Conservation (phyloP, 2,329 filamentous ascomycete species). For the Sclerotinia minor region DNA sequence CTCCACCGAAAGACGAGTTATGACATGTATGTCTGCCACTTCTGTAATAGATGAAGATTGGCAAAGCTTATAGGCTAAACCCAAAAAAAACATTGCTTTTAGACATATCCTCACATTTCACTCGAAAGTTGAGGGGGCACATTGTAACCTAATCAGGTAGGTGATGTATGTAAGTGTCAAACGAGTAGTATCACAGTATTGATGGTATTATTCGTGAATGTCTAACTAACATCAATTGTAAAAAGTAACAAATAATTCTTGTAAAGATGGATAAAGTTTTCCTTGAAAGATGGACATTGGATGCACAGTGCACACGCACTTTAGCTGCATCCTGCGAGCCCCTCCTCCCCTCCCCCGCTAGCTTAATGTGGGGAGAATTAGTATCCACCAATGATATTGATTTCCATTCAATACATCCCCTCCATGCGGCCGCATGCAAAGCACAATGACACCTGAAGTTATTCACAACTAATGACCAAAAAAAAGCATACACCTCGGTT, state of each 20-base stretch:
- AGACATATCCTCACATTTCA: background rate
- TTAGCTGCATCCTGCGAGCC: background rate
- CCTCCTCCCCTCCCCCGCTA: background rate
- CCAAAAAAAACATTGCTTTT: background rate
- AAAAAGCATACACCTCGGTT: background rate
- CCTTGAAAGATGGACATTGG: background rate
- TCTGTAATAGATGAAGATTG: background rate
- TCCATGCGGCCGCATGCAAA: background rate
- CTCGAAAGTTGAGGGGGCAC: background rate
- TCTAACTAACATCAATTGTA: background rate
- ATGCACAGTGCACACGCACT: background rate
- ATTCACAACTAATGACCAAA: background rate
- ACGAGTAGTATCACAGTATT: background rate
- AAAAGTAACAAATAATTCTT: no score
- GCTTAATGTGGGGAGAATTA: constrained; percentile 1
- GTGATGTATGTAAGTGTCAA: background rate
- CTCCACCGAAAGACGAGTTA: constrained; percentile 16
- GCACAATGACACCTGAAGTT: background rate
- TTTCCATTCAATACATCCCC: no score
- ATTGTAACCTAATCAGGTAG: background rate
- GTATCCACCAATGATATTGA: constrained; percentile 8
- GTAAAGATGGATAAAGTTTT: background rate
- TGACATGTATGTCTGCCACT: background rate
- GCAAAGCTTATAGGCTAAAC: constrained; percentile 1
- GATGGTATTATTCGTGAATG: background rate